A percentile compares a stretch with the other conserved stretches of the same genome.
Evolutionary conservation across 768 basidiomycete genomes (phyloP).

Genomic region (Boletales sp.): DNA sequence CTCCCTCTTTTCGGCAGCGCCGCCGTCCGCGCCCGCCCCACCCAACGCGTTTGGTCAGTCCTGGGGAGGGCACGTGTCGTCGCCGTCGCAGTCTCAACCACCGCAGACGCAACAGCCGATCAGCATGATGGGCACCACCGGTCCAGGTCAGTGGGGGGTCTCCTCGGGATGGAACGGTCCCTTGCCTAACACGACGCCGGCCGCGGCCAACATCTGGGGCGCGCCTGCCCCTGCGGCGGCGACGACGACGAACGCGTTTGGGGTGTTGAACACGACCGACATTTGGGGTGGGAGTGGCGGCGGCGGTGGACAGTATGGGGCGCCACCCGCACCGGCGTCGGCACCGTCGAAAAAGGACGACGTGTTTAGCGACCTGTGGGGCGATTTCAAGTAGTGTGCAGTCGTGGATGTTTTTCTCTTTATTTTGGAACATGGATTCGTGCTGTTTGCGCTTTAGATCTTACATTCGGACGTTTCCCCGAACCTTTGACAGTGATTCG

Average conservation of each 20-base stretch:
- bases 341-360: conserved; percentile 71
- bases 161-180: conserved; percentile 66
- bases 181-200: conserved; percentile 24
- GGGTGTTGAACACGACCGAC: conserved; percentile 42
- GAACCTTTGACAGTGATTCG: no score
- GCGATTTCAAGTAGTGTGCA: conserved; percentile 63
- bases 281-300: conserved; percentile 54
- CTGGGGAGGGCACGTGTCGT: no score
- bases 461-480: no score
- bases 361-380: conserved; percentile 81
- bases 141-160: conserved; percentile 62
- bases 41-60: conserved; percentile 38
- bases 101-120: conserved; percentile 32
- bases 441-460: no score
- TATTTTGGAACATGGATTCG: no score
- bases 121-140: conserved; percentile 53
- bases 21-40: conserved; percentile 25
- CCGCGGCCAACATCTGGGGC: conserved; percentile 34
- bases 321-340: conserved; percentile 29
- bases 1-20: conserved; percentile 63
- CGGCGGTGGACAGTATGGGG: conserved; percentile 32
- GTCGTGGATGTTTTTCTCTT: no score
- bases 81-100: conserved; percentile 22
- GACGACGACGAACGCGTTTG: conserved; percentile 7
- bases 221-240: conserved; percentile 10